Conservation (phyloP, 2,329 filamentous ascomycete species). For the Trichoderma gracile region DNA sequence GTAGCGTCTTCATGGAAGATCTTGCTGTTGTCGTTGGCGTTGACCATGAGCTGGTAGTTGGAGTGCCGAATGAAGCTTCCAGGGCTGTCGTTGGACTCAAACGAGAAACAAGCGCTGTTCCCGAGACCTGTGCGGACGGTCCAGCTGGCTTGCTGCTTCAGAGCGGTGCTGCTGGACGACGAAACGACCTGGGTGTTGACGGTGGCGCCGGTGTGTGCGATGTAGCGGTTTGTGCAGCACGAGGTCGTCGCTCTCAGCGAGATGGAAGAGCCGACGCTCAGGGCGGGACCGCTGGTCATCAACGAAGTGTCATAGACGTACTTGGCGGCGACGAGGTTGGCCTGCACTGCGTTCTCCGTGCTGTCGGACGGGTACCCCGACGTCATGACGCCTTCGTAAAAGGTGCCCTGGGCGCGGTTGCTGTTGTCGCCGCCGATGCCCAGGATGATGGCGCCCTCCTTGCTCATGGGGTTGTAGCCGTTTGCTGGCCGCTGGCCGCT, state of each 20-base stretch:
- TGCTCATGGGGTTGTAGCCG: conserved; percentile 16
- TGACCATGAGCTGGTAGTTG: neutral
- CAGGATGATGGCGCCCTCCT: conserved; percentile 16
- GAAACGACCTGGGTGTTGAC: conserved; percentile 17
- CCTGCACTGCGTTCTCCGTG: conserved; percentile 12
- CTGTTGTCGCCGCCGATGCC: conserved; percentile 10
- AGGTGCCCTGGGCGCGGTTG: conserved; percentile 7
- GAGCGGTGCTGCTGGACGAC: conserved; percentile 13
- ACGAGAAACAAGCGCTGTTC: conserved; percentile 16
- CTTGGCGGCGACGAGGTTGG: conserved; percentile 14
- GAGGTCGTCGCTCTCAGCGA: neutral
- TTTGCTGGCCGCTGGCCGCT: neutral
- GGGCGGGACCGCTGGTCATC: conserved; percentile 7
- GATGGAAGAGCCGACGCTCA: neutral
- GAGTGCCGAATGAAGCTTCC: conserved; percentile 11
- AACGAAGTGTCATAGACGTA: neutral
- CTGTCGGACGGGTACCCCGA: conserved; percentile 12
- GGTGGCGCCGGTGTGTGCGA: conserved; percentile 11
- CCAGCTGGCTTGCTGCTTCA: conserved; percentile 21
- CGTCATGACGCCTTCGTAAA: conserved; percentile 19
- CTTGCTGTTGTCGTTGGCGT: conserved; percentile 14
- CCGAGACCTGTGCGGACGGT: conserved; percentile 3
- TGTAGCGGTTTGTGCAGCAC: conserved; percentile 18
- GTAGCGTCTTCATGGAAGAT: conserved; percentile 8
- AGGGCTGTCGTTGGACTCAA: conserved; percentile 6